phyloP scores from a whole-genome alignment of 139 green algal genomes.

The Chlorella sp. region DNA sequence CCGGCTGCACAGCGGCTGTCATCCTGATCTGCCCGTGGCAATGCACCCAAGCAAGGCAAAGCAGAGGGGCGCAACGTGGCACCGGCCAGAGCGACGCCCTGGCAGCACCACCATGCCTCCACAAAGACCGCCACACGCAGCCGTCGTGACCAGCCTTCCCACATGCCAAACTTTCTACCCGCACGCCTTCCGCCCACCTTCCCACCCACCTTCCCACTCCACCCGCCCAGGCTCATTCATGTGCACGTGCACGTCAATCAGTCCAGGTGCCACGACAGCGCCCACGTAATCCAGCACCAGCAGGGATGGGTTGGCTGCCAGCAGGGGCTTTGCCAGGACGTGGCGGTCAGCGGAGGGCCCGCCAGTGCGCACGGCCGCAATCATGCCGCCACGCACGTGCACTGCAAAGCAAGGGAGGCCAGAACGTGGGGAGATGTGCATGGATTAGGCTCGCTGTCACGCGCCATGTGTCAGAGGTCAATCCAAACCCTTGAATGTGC shows the following conservation, averaged over 20 bases:
- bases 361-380: conserved; percentile 31
- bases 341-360: background rate
- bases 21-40: background rate
- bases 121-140: background rate
- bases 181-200: background rate
- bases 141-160: background rate
- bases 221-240: conserved; percentile 92
- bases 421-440: background rate
- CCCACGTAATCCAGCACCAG: conserved; percentile 41
- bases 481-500: background rate
- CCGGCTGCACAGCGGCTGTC: background rate
- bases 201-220: conserved; percentile 89
- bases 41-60: background rate
- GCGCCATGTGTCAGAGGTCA: background rate
- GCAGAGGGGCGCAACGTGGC: background rate
- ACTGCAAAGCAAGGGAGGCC: conserved; percentile 2
- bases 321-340: background rate
- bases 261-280: conserved; percentile 81
- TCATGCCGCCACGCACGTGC: conserved; percentile 48
- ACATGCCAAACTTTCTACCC: background rate
- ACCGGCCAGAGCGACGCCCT: background rate
- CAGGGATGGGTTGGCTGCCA: background rate
- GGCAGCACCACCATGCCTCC: background rate
- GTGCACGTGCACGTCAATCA: conserved; percentile 95
- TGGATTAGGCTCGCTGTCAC: background rate